Conservation (phyloP, 2,329 filamentous ascomycete genomes). For the Sphaceloma murrayae region DNA sequence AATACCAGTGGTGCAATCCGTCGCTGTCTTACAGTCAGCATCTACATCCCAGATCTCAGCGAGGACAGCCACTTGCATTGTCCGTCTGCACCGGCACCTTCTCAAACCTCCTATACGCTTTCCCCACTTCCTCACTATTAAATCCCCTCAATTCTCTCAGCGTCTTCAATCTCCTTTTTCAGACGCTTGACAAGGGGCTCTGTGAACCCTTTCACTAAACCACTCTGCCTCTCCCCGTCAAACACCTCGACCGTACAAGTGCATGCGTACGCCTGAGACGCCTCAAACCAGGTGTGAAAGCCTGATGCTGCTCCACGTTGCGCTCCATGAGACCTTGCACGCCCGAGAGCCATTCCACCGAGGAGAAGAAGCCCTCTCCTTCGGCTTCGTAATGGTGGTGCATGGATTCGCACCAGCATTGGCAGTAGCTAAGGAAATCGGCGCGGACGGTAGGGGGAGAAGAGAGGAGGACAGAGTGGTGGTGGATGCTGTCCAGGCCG, state of each 20-base stretch:
- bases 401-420: constrained; percentile 28
- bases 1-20: constrained; percentile 29
- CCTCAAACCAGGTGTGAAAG: constrained; percentile 26
- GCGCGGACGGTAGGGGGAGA: constrained; percentile 19
- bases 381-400: constrained; percentile 29
- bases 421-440: constrained; percentile 28
- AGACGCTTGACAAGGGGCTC: constrained; percentile 24
- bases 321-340: constrained; percentile 26
- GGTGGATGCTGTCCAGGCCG: constrained; percentile 31
- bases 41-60: no score
- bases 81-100: constrained; percentile 27
- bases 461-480: constrained; percentile 25
- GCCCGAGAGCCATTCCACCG: constrained; percentile 24
- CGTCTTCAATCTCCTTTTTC: constrained; percentile 24
- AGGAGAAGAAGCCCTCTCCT: constrained; percentile 28
- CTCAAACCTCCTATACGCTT: constrained; percentile 25
- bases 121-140: constrained; percentile 21
- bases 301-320: constrained; percentile 29
- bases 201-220: constrained; percentile 23
- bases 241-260: constrained; percentile 22
- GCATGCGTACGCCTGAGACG: constrained; percentile 23
- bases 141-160: constrained; percentile 20
- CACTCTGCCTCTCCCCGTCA: constrained; percentile 22
- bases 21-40: constrained; percentile 24
- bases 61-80: constrained; percentile 26